Evolutionary conservation across 2,329 filamentous ascomycete genomes (phyloP), one percentile per base, ranked within the genome.

Genomic region (Alternaria longipes): DNA sequence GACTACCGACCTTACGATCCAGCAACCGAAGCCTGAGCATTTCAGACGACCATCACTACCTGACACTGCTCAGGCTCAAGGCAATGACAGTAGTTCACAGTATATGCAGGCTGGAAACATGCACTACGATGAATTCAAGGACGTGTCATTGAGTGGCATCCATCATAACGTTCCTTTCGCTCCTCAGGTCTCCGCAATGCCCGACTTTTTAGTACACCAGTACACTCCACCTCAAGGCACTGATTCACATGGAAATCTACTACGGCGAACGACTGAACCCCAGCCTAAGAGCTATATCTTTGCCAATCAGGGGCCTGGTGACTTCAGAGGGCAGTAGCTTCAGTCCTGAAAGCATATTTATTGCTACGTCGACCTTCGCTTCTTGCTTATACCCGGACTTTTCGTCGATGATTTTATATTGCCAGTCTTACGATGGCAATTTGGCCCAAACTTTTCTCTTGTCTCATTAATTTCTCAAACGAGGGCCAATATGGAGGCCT

Each of bases 271-370:
- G 24, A 66, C 64, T 8, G 76, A 78, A 55, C 69, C 72, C n/a
- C 69, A 76, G 62, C 66, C 79, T 2, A 84, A 83, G 71, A 82
- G 76, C 59, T 84, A 82, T 65, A 81, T 81, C 16, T 84, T 84
- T 57, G 80, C 81, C 46, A 83, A 83, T 50, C 80, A 82, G 58
- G 79, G 79, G 9, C 81, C 82, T 1, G 74, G 78, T 60, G 79
- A 83, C 64, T 84, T 82, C 65, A 64, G 63, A 16, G 60, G 36
- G 28, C 57, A 63, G 42, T 65, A 54, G 42, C 36, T 44, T 28
- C 36, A 42, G 22, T 42, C 46, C 24, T 38, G 24, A 41, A 52
- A 38, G 46, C 46, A 50, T 34, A 26, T 28, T 24, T 32, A 28
- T 41, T 28, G 22, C 28, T 28, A 41, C 28, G 30, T 49, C 26